A percentile compares a stretch with the other conserved stretches of the same genome.
phyloP scores from a whole-genome alignment of 805 yeast species.

The Zygosaccharomyces kombuchaensis region DNA sequence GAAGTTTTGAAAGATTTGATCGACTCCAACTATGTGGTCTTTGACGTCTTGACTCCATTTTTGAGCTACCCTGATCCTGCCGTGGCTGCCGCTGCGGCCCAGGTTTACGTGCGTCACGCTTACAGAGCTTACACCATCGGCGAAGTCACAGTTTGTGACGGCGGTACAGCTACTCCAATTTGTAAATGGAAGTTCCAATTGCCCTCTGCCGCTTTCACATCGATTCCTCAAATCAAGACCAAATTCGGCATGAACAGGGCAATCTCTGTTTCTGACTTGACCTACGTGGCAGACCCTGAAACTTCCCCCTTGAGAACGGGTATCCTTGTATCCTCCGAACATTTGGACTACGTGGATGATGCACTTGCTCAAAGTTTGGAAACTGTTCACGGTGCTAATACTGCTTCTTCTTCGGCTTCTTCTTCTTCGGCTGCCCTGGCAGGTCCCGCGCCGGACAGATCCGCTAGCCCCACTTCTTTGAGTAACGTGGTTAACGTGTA shows the following conservation, averaged over 20 bases:
- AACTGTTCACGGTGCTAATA: constrained; percentile 49
- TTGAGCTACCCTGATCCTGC: constrained; percentile 77
- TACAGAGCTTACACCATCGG: constrained; percentile 92
- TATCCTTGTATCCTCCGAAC: constrained; percentile 72
- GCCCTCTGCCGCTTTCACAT: constrained; percentile 76
- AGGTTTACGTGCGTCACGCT: constrained; percentile 93
- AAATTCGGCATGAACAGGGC: constrained; percentile 69
- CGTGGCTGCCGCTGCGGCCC: constrained; percentile 94
- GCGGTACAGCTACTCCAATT: constrained; percentile 55
- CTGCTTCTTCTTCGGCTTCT: constrained; percentile 31
- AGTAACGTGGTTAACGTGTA: constrained; percentile 82
- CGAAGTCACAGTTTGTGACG: constrained; percentile 59
- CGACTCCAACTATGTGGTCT: constrained; percentile 93
- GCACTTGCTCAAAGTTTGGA: constrained; percentile 71
- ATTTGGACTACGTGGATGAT: constrained; percentile 88
- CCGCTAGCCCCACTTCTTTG: constrained; percentile 40
- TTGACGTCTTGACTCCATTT: constrained; percentile 92
- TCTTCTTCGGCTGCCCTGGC: constrained; percentile 33
- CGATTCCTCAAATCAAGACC: constrained; percentile 50
- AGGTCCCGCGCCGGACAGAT: constrained; percentile 50
- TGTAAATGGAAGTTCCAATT: constrained; percentile 86
- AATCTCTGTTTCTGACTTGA: constrained; percentile 86
- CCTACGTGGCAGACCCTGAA: constrained; percentile 75
- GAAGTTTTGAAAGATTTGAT: constrained; percentile 83
- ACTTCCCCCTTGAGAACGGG: constrained; percentile 72